phyloP scores from a whole-genome alignment of 352 stramenopile species.

The Plasmopara muralis region DNA sequence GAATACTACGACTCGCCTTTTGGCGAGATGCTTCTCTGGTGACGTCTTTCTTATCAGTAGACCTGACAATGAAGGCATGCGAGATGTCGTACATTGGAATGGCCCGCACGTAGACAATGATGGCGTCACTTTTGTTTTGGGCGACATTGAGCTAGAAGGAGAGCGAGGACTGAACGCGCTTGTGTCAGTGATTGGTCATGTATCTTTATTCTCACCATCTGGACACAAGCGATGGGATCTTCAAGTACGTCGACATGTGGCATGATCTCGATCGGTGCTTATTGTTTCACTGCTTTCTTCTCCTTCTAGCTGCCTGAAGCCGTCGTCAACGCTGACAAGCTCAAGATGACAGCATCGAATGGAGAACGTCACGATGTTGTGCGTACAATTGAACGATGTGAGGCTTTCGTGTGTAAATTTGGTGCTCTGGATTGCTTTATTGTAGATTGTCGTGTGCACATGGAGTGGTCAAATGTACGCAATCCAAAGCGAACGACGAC shows the following conservation, averaged over 20 bases:
- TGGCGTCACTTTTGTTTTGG: conserved; percentile 42
- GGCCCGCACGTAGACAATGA: conserved; percentile 19
- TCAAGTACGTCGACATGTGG: conserved; percentile 25
- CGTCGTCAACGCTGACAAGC: conserved; percentile 43
- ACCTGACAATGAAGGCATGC: conserved; percentile 5
- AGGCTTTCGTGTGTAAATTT: neutral
- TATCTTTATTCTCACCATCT: conserved; percentile 33
- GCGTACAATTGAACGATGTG: conserved; percentile 1
- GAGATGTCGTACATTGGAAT: conserved; percentile 28
- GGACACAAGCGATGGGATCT: conserved; percentile 40
- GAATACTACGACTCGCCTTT: conserved; percentile 22
- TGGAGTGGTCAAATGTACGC: conserved; percentile 64
- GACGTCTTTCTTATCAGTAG: conserved; percentile 36
- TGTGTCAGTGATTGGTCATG: conserved; percentile 30
- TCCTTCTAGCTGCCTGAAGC: conserved; percentile 40
- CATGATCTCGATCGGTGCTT: too few species aligned
- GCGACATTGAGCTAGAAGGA: conserved; percentile 24
- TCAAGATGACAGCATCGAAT: conserved; percentile 23
- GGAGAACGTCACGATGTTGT: conserved; percentile 32
- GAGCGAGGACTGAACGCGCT: conserved; percentile 24
- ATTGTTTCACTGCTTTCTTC: neutral
- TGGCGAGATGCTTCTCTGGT: conserved; percentile 47
- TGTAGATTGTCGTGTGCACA: conserved; percentile 57
- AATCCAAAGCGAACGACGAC: conserved; percentile 31
- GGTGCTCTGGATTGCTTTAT: neutral